These are phyloP conservation scores for Lumnitzera littorea DNA, from an alignment of 345 rosid species.

Conservation along the genomic window DNA sequence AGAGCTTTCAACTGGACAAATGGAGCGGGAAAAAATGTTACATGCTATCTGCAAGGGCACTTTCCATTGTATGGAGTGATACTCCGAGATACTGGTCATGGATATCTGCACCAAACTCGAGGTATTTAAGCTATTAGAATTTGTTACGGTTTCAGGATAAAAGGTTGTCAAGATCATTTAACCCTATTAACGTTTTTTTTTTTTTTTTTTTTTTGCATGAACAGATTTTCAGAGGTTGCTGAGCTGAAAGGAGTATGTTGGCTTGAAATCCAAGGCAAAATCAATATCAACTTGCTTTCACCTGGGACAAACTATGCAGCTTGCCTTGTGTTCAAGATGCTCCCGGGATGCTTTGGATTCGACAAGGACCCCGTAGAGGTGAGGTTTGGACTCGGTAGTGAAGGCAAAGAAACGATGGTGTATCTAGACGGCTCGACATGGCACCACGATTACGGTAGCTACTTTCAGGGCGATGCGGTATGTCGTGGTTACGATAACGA, in stretches of 20 bases:
- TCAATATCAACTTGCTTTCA: slow-evolving; percentile 16
- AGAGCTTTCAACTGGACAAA: slow-evolving; percentile 59
- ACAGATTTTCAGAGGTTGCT: slow-evolving; percentile 26
- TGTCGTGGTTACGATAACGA: no score
- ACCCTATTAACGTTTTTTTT: no score
- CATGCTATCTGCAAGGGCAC: slow-evolving; percentile 58
- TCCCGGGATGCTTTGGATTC: slow-evolving; percentile 2
- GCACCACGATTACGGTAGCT: no score
- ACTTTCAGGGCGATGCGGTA: no score
- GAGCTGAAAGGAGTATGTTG: slow-evolving; percentile 15
- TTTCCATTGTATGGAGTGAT: slow-evolving; percentile 42
- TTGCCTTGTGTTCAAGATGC: slow-evolving; percentile 24
- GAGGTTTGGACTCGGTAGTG: slow-evolving; percentile 9
- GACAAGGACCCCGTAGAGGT: slow-evolving; percentile 6
- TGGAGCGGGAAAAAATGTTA: slow-evolving; percentile 43
- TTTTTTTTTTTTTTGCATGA: neutral
- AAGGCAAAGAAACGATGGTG: neutral
- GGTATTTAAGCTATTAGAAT: slow-evolving; percentile 18
- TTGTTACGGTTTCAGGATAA: no score
- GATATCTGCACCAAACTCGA: slow-evolving; percentile 41
- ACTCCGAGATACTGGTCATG: slow-evolving; percentile 51
- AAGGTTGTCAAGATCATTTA: no score
- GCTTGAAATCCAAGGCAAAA: slow-evolving; percentile 26
- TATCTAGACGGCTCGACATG: slow-evolving; percentile 2
- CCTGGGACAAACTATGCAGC: slow-evolving; percentile 17